Conservation (phyloP, 768 basidiomycete species). For the Tricholoma sp. region DNA sequence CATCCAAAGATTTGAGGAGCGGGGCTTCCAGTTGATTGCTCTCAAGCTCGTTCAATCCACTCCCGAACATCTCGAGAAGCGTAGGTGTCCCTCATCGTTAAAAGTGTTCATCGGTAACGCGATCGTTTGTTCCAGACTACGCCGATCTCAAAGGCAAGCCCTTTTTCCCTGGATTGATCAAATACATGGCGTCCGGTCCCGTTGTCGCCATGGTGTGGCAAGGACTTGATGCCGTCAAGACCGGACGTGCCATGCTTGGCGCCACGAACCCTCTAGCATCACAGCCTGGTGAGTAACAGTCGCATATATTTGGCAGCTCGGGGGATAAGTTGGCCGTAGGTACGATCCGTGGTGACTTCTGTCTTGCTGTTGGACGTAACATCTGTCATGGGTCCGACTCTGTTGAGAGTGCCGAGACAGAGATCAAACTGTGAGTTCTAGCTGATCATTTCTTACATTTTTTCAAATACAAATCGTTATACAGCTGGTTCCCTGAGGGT, state of each 20-base stretch:
- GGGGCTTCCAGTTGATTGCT: slow-evolving; percentile 96
- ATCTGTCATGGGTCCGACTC: slow-evolving; percentile 91
- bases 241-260: slow-evolving; percentile 93
- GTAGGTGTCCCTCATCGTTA: slow-evolving; percentile 33
- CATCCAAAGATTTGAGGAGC: slow-evolving; percentile 94
- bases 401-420: slow-evolving; percentile 88
- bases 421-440: slow-evolving; percentile 77
- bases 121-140: slow-evolving; percentile 63
- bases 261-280: slow-evolving; percentile 95
- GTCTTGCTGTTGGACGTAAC: slow-evolving; percentile 92
- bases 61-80: slow-evolving; percentile 85
- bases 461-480: slow-evolving; percentile 6
- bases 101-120: slow-evolving; percentile 4
- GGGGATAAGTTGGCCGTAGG: slow-evolving; percentile 38
- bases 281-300: slow-evolving; percentile 57
- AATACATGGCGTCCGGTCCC: slow-evolving; percentile 94
- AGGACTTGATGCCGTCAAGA: slow-evolving; percentile 92
- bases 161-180: slow-evolving; percentile 96
- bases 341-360: slow-evolving; percentile 94
- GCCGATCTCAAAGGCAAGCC: slow-evolving; percentile 89
- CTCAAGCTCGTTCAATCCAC: slow-evolving; percentile 85
- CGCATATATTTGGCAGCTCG: slow-evolving; percentile 1
- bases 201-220: slow-evolving; percentile 96
- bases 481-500: slow-evolving; percentile 91
- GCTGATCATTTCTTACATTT: not conserved